Evolutionary conservation across 2,329 filamentous ascomycete species (phyloP), one percentile per base, ranked within the genome.

Genomic region (Exophiala spinifera): DNA sequence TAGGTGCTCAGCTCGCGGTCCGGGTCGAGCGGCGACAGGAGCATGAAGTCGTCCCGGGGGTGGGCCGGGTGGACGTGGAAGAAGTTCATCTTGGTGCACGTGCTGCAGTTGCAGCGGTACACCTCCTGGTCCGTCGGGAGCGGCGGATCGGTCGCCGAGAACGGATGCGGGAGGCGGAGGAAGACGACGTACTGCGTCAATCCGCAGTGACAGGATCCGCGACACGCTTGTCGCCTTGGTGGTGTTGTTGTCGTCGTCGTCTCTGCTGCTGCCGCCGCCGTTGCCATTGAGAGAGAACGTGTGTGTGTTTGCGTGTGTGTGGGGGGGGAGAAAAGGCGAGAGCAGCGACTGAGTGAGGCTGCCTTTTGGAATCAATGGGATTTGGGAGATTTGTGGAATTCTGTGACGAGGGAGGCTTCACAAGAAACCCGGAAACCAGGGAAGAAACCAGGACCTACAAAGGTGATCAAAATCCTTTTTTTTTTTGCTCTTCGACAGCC

Each of bases 121-220:
- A 73, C 52, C 48, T 56, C 46, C 51, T 70, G 66, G 34, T 54
- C 45, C 14, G 55, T 51, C 25, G 61, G 49, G 23, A 49, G 52
- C 17, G 56, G 46, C 61, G 61, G 46, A 66, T 65, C 56, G 58
- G 56, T 65, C 51, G 31, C 52, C 53, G 36, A 50, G 10, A 55
- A 51, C 48, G n/a, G 33, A 53, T 55, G 68, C 13, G 76, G 76
- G 4, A 79, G 67, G 3, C 68, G 72, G 44, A 79, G 66, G 46
- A 70, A 73, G 53, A 72, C 61, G 43, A 76, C 66, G 61, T 78
- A 80, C 52, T 69, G 66, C 14, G 70, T 71, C 19, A 63, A 52
- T 44, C 75, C 74, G 63, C 76, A 79, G 60, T 78, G 76, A 62
- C 76, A 79, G 14, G 74, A 78, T 34, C 76, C 76, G 21, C 33